Percentiles rank a stretch among this genome's conserved stretches.
These are phyloP conservation scores for Wickerhamiella spandovensis DNA, from an alignment of 805 yeast genomes.

Conservation along the genomic window DNA sequence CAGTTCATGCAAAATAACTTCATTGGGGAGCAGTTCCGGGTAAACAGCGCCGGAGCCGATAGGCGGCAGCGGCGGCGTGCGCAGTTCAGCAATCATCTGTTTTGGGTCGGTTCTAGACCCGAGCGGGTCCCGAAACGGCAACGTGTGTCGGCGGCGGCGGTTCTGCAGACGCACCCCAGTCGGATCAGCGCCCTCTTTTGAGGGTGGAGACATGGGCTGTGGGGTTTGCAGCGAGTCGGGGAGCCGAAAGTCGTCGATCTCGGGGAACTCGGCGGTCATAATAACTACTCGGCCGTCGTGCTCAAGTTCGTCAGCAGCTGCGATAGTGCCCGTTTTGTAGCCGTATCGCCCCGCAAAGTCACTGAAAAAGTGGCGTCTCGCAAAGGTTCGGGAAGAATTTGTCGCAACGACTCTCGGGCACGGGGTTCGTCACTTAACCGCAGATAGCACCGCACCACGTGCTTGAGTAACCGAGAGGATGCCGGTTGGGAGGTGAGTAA, in stretches of 20 bases:
- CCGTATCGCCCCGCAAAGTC: conserved; percentile 71
- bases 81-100: not conserved
- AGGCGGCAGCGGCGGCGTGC: conserved; percentile 28
- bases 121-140: not conserved
- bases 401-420: conserved; percentile 75
- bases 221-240: not conserved
- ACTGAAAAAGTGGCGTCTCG: conserved; percentile 74
- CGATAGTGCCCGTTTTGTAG: conserved; percentile 75
- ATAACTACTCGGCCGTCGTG: not conserved
- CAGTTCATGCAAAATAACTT: conserved; percentile 2
- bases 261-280: not conserved
- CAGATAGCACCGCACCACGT: conserved; percentile 86
- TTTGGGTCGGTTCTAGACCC: not conserved
- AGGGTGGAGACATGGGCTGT: not conserved
- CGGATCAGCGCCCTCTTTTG: not conserved
- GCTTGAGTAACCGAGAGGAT: conserved; percentile 77
- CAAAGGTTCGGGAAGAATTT: conserved; percentile 73
- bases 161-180: not conserved
- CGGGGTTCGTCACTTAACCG: conserved; percentile 81
- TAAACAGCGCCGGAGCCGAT: not conserved
- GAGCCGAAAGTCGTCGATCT: not conserved
- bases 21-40: conserved; percentile 4
- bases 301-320: conserved; percentile 51
- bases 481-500: conserved; percentile 45
- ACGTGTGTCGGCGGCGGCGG: not conserved